phyloP scores from a whole-genome alignment of 345 rosid species.

The Raphanus sativus region DNA sequence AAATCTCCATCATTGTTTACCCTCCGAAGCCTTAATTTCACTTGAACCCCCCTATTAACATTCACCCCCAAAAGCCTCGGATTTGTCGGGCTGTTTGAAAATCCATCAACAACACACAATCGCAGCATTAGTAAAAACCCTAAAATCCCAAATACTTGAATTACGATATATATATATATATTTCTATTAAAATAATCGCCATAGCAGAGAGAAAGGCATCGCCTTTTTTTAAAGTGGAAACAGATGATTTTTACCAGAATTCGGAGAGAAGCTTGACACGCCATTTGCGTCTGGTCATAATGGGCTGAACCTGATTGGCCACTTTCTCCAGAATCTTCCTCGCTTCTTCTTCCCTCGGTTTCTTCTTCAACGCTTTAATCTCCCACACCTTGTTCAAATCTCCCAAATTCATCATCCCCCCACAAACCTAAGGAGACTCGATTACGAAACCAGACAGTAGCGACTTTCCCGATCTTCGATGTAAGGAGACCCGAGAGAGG shows the following conservation, averaged over 20 bases:
- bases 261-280: conserved; percentile 53
- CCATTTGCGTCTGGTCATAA: conserved; percentile 45
- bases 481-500: too few species aligned
- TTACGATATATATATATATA: too few species aligned
- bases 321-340: conserved; percentile 52
- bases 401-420: conserved; percentile 44
- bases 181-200: too few species aligned
- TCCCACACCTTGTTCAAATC: conserved; percentile 57
- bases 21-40: conserved; percentile 79
- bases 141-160: too few species aligned
- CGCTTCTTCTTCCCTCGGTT: too few species aligned
- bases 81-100: conserved; percentile 57
- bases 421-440: not conserved
- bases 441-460: not conserved
- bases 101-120: too few species aligned
- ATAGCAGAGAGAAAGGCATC: too few species aligned
- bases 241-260: conserved; percentile 23
- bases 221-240: too few species aligned
- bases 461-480: too few species aligned
- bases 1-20: conserved; percentile 65
- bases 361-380: too few species aligned
- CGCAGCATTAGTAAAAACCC: too few species aligned
- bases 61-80: conserved; percentile 73
- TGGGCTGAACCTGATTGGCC: conserved; percentile 56
- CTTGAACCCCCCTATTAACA: conserved; percentile 65